Base-by-base conservation (phyloP, 1,284 basidiomycete species). In the Pseudozyma tsukubaensis region DNA sequence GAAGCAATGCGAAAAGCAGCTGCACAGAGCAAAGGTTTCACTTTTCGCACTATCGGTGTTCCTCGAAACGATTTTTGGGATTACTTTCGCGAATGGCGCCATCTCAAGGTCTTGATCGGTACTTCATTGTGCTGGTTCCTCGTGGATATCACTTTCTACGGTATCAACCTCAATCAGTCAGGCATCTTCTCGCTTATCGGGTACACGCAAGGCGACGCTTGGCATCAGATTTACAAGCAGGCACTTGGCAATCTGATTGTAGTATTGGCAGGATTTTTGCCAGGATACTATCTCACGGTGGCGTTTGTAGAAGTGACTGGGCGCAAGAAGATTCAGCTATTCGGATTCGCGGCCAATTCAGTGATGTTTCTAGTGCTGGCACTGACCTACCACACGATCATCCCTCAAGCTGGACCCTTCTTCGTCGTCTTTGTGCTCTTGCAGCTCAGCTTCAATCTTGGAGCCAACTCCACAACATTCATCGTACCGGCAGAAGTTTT, bases 401-500 rank as follows among this genome's bases (percentile, higher is more conserved):
- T 70, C 65, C 34, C 56, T 62, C 66, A 86, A 67, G 89, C 89
- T 75, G 89, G 71, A 40, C 87, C 89, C 4, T 92, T 93, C 85
- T 90, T 92, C 52, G 89, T 91, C 86, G 87, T 92, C 36, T 92
- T 92, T 86, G 92, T 91, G 83, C 85, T 92, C 29, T 87, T 91
- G 70, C 89, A 83, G 55, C 77, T 81, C 56, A 78, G 77, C 63
- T 85, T 85, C 76, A 85, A 85, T 72, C 79, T 70, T 40, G 92
- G 92, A 0, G 91, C 92, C 57, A 93, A 93, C 85, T 89, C 89
- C 0, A 94, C 92, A 1, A 94, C 92, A 2, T 94, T 89, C 78
- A 80, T 94, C 71, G 87, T 94, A 34, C 93, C 93, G 5, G 79
- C 75, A 32, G 77, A 94, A 84, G 89, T 87, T 34, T 94, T 94